Base-by-base conservation (phyloP, 2,329 filamentous ascomycete genomes). In the Rasamsonia emersonii region DNA sequence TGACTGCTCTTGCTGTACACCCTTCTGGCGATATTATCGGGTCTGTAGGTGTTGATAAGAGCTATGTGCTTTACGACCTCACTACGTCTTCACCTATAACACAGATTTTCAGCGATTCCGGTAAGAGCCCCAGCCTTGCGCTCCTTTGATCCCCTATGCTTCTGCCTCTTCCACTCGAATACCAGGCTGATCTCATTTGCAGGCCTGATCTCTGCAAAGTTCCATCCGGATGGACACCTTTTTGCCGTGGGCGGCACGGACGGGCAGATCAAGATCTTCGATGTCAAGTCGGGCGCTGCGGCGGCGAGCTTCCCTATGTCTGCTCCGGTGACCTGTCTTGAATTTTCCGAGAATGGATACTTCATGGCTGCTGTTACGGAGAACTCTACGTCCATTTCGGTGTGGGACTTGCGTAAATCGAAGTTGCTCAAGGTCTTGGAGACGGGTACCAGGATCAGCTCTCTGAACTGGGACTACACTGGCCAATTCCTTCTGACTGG, bases 141-240 rank as follows among this genome's bases (percentile, higher is more conserved):
- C n/a, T n/a, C n/a, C n/a, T n/a, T 5, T 28, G 32, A 18, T 25
- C 23, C 18, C 20, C 7, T 7, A n/a, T n/a, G n/a, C n/a, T n/a
- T n/a, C n/a, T n/a, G n/a, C n/a, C n/a, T 24, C 11, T 24, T 37
- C 26, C 21, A 4, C 14, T 27, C 23, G 4, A 27, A 11, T 11
- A 13, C 9, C 5, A n/a, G 15, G 17, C 30, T 40, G 14, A 49
- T 61, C 49, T 32, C 8, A 32, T 17, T 15, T 23, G 8, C 52
- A 82, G 84, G 79, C 39, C 67, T 93, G 27, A 83, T 82, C 1
- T 75, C 79, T 30, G 82, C 79, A 42, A 75, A 81, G 19, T 96
- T 98, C 71, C 91, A 98, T 56, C 91, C 93, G 5, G 91, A 98
- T 53, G 91, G 91, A n/a, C 85, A 95, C 54, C 71, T 98, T 4